A percentile compares a stretch with the other conserved stretches of the same genome.
Conservation (phyloP, 2,329 filamentous ascomycete species). For the Pestalotiopsis fici region DNA sequence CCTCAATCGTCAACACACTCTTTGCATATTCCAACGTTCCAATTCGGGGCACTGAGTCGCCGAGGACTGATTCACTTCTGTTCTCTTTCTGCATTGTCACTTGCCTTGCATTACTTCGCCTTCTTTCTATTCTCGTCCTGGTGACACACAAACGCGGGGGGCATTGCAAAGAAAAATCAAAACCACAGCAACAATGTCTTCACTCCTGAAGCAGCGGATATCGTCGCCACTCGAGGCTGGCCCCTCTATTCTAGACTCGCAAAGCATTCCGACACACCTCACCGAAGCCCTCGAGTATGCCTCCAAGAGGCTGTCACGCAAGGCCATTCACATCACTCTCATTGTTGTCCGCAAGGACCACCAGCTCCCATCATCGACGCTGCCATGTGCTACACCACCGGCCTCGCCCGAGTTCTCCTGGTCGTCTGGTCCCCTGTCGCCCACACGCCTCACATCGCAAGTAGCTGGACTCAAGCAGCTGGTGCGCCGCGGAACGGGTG, state of each 20-base stretch:
- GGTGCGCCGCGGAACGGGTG: conserved; percentile 38
- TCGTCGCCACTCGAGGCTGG: conserved; percentile 66
- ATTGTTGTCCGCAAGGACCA: conserved; percentile 59
- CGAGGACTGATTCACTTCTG: not conserved
- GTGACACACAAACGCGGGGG: not conserved
- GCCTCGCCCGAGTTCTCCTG: conserved; percentile 20
- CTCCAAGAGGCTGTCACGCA: conserved; percentile 56
- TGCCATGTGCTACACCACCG: conserved; percentile 26
- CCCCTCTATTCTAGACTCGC: conserved; percentile 56
- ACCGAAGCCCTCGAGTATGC: conserved; percentile 59
- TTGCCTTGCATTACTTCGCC: not conserved
- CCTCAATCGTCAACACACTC: not conserved
- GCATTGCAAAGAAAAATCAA: not conserved
- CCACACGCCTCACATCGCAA: conserved; percentile 30
- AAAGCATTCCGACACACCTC: conserved; percentile 58
- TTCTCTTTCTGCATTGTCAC: no score
- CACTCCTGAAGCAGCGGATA: conserved; percentile 54
- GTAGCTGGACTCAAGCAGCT: conserved; percentile 38
- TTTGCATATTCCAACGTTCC: not conserved
- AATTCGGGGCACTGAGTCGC: not conserved
- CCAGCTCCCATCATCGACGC: conserved; percentile 46
- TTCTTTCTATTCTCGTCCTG: not conserved
- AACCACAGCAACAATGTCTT: conserved; percentile 25
- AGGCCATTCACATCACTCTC: conserved; percentile 57
- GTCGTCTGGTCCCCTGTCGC: conserved; percentile 25